Base-by-base conservation (phyloP, 768 basidiomycete species). In the Antrodiella citrinella region DNA sequence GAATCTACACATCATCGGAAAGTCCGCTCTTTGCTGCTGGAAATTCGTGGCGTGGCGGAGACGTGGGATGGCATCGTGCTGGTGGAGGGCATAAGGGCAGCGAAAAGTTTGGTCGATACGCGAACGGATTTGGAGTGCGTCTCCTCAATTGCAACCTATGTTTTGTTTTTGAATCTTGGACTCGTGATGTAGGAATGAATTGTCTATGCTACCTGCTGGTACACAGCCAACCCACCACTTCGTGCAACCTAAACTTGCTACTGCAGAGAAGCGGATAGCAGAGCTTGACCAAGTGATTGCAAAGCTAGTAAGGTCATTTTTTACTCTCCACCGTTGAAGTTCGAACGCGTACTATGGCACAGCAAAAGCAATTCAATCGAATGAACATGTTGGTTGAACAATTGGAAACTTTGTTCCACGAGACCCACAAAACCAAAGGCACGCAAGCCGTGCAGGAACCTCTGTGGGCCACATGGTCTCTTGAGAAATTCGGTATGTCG, bases 41-140 rank as follows among this genome's bases (percentile, higher is more conserved):
- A 93, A 57, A 60, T 93, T 13, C 77, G 76, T 2, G 66, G 70
- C 11, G 72, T 78, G 15, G 66, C 84, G 7, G 72, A 78, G 51
- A 86, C 81, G 47, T 95, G 91, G 91, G 86, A 92, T 55, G 85
- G 91, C 56, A 71, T 93, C 41, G 81, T 92, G 1, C 71, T 86
- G 9, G 60, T 83, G 12, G 90, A 94, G 60, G 91, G 91, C 5
- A 67, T 91, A 35, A 88, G 82, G 56, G 78, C 85, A n/a, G 79
- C 77, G 5, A 81, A 76, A 52, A 78, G 72, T 48, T 70, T 91
- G 26, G 75, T 90, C 2, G 88, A 94, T 59, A 68, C 85, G 15
- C 74, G 87, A 18, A 95, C 91, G 13, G 87, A 91, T 60, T 74
- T 95, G 54, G 85, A 91, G 91, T 93, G 69, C 58, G 82, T n/a